Base-by-base conservation (phyloP, 345 rosid species). In the Adansonia digitata region DNA sequence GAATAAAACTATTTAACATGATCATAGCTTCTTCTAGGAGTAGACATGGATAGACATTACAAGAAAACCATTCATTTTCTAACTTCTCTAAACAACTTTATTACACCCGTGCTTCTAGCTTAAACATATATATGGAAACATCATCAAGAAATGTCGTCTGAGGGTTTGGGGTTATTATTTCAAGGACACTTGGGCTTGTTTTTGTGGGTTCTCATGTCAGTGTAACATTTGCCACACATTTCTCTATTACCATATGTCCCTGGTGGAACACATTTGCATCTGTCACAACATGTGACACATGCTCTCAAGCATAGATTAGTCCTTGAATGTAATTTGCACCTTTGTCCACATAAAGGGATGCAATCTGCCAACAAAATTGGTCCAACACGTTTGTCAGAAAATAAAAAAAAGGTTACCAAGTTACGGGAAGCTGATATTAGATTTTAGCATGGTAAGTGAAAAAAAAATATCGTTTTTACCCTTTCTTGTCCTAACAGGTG, bases 191-290 rank as follows among this genome's bases (percentile, higher is more conserved):
- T 94, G 69, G 73, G 60, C 77, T 22, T 86, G 81, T 87, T 88
- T 56, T 84, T 77, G 71, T 77, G 89, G 59, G 97, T 92, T 80
- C 86, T 92, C 97, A 92, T 91, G 26, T 81, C 85, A 65, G 86
- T 92, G 87, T 94, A 94, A 81, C 98, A 94, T 75, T 84, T 85
- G 74, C 98, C 97, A 78, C 97, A 94, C 75, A 74, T 81, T 80
- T 92, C 95, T 26, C 81, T 85, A 82, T 92, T 92, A 20, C 98
- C 98, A 59, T 84, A 91, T 9, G 97, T 94, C 20, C 98, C 97
- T 42, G 97, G 98, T 0, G 98, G 98, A 62, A 94, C 98, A 27
- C 98, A 94, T 75, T 84, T 94, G 92, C 98, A 94, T 62, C 95
- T 80, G 79, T 84, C 83, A 69, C 98, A 94, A 85, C 98, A 94